Percentiles rank a stretch among this genome's conserved stretches.
Conservation (phyloP, 176 grass and related monocot species). For the Musa schizocarpa region DNA sequence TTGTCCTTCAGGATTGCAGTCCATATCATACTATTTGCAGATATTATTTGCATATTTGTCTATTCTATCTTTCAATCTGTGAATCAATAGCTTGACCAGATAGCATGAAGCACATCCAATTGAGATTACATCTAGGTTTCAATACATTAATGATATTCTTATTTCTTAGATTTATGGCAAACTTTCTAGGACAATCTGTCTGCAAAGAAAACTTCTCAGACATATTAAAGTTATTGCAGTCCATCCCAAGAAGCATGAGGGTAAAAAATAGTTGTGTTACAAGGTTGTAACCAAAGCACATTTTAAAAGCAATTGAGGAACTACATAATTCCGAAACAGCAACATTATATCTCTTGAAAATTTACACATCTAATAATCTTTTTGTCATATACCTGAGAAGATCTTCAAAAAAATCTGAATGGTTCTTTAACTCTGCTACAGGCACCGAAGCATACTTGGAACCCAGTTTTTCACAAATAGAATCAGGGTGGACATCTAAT, state of each 20-base stretch:
- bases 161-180: too few relatives aligned
- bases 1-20: too few relatives aligned
- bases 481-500: slow-evolving; percentile 74
- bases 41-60: too few relatives aligned
- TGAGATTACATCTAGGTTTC: too few relatives aligned
- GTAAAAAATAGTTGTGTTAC: neutral
- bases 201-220: too few relatives aligned
- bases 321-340: neutral
- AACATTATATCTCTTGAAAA: neutral
- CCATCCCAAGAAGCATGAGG: neutral
- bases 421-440: slow-evolving; percentile 43
- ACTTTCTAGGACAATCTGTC: too few relatives aligned
- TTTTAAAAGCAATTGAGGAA: neutral
- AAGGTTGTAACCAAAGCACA: neutral
- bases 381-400: slow-evolving; percentile 57
- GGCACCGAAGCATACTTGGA: slow-evolving; percentile 83
- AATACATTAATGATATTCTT: too few relatives aligned
- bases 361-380: neutral
- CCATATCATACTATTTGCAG: too few relatives aligned
- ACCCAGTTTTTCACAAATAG: slow-evolving; percentile 80
- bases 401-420: slow-evolving; percentile 81
- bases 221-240: too few relatives aligned
- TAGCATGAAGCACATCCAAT: too few relatives aligned
- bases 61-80: too few relatives aligned
- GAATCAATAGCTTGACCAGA: too few relatives aligned